Percentiles rank a stretch among this genome's conserved stretches.
phyloP scores from a whole-genome alignment of 2,329 filamentous ascomycete species.

The Dactylellina cionopaga region DNA sequence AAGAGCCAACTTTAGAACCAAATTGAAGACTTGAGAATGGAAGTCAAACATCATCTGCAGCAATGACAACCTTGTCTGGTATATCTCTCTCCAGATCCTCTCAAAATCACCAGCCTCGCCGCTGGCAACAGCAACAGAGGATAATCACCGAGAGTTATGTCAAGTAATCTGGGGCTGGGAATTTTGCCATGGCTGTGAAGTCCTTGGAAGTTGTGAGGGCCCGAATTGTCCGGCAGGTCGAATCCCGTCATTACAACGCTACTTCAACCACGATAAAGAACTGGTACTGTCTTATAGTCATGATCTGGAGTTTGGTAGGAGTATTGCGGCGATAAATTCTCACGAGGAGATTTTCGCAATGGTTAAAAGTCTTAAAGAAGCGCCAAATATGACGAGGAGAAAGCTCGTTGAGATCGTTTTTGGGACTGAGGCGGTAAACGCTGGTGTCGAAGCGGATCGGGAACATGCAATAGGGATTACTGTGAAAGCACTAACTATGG shows the following conservation, averaged over 20 bases:
- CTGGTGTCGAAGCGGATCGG: conserved; percentile 49
- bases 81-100: conserved; percentile 11
- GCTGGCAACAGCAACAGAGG: conserved; percentile 38
- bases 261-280: conserved; percentile 55
- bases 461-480: conserved; percentile 56
- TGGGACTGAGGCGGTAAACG: background rate
- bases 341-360: conserved; percentile 56
- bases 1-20: too few species aligned
- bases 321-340: conserved; percentile 49
- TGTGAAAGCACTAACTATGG: conserved; percentile 56
- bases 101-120: conserved; percentile 20
- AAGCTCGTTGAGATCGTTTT: conserved; percentile 50
- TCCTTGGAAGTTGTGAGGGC: conserved; percentile 27
- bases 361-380: conserved; percentile 52
- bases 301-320: conserved; percentile 42
- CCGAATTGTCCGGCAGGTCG: conserved; percentile 49
- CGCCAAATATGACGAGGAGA: conserved; percentile 50
- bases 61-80: background rate
- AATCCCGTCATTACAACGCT: conserved; percentile 52
- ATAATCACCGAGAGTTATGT: conserved; percentile 51
- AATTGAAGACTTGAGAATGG: too few species aligned
- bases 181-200: conserved; percentile 47
- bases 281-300: conserved; percentile 52
- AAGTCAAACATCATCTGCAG: too few species aligned
- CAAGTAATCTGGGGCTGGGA: conserved; percentile 54